phyloP scores from a whole-genome alignment of 129 eudicot species.

The Helianthus tuberosus region DNA sequence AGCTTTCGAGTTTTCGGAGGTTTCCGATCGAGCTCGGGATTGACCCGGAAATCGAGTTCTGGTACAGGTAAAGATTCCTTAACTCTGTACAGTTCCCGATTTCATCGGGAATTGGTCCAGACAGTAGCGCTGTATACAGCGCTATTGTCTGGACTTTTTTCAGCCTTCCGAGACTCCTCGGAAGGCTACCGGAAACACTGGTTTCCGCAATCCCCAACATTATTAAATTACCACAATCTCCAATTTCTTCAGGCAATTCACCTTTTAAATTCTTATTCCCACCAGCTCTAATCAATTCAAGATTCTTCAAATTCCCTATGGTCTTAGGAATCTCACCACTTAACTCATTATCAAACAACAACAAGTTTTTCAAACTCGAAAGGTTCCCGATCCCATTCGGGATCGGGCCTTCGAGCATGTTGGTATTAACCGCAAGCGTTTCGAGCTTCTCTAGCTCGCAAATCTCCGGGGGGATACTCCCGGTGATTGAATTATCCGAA shows the following conservation, averaged over 20 bases:
- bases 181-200: constrained; percentile 73
- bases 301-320: constrained; percentile 60
- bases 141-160: constrained; percentile 75
- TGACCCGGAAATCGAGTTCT: constrained; percentile 77
- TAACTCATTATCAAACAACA: constrained; percentile 77
- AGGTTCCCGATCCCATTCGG: constrained; percentile 76
- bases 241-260: constrained; percentile 76
- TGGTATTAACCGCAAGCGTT: constrained; percentile 55
- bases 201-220: constrained; percentile 90
- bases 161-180: constrained; percentile 66
- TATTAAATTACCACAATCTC: constrained; percentile 66
- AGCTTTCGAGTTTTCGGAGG: constrained; percentile 69
- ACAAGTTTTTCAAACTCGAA: constrained; percentile 41
- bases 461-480: constrained; percentile 71
- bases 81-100: constrained; percentile 82
- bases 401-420: constrained; percentile 58
- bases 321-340: constrained; percentile 76
- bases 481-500: constrained; percentile 67
- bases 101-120: constrained; percentile 86
- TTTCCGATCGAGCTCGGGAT: constrained; percentile 66
- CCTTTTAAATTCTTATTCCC: constrained; percentile 90
- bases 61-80: constrained; percentile 69
- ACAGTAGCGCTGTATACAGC: constrained; percentile 64
- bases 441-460: constrained; percentile 56
- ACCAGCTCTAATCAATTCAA: constrained; percentile 78